Conservation (phyloP, 352 stramenopile genomes). For the Nothophytophthora sp. region DNA sequence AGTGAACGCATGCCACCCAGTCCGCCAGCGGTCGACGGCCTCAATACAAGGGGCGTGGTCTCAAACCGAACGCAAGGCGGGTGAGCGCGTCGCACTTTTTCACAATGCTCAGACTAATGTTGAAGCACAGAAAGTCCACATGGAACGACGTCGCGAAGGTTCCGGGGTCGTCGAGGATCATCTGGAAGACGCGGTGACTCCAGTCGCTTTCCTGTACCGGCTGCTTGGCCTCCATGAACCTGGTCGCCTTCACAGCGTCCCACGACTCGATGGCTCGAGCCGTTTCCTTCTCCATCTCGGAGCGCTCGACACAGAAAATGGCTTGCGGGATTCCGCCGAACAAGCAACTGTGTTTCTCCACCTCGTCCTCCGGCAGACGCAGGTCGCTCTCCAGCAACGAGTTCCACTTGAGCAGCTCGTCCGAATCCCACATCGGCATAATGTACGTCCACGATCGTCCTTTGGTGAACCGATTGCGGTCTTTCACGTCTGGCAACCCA, state of each 20-base stretch:
- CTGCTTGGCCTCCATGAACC: constrained; percentile 1
- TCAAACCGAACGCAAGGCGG: no score
- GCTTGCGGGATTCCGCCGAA: constrained; percentile 10
- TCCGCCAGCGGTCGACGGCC: no score
- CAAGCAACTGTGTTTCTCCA: constrained; percentile 7
- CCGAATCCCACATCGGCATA: neutral
- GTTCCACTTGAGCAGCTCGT: constrained; percentile 10
- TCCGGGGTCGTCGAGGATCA: constrained; percentile 4
- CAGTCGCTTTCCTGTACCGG: constrained; percentile 8
- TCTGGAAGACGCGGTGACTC: constrained; percentile 14
- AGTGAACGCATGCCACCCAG: no score
- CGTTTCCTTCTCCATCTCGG: neutral
- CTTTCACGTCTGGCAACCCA: neutral
- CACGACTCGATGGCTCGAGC: constrained; percentile 3
- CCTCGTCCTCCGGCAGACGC: constrained; percentile 1
- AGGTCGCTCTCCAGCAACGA: neutral
- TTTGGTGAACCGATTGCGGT: neutral
- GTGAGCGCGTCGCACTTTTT: no score
- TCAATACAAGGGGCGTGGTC: no score
- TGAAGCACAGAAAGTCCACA: no score
- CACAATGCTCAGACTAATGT: no score
- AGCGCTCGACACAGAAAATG: no score
- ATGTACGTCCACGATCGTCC: constrained; percentile 1
- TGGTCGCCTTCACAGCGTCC: constrained; percentile 5
- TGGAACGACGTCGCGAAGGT: no score